Evolutionary conservation across 169 alveolate genomes (phyloP), one percentile per base, ranked within the genome.

Genomic region (Plasmodium falciparum): DNA sequence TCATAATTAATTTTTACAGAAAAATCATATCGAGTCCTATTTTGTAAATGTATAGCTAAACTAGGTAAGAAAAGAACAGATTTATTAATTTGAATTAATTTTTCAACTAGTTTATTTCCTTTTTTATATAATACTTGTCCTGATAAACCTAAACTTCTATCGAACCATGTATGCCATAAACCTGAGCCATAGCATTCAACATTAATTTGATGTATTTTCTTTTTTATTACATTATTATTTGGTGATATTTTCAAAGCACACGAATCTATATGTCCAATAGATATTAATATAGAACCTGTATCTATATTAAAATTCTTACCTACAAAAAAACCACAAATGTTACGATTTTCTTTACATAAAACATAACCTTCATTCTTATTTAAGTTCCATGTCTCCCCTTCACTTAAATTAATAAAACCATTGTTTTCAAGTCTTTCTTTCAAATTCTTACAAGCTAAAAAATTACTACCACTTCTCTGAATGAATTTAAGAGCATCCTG

Each of bases 91-190:
- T 95, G 96, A 74, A 98, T 91, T 45, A 97, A 61, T 91, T 94
- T 94, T 76, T 97, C 98, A 58, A 89, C 91, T 1, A 93, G 88
- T 13, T 65, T 69, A 59, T 94, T 91, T n/a, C 95, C 95, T 43
- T 95, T 94, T 50, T 95, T 93, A 63, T 94, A 96, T 7, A 98
- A 95, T 20, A 98, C 98, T 90, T 97, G 95, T 17, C 99, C 99
- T 17, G 99, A 99, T 7, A 98, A 59, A 9, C 99, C 98, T 13
- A 98, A 92, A 75, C 98, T 99, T 86, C 99, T 95, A 69, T 98
- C 99, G 90, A 98, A 95, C 99, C 99, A 98, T 8, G 99, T 97
- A 70, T 98, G 98, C 99, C 99, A 98, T 17, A 98, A 94, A 11
- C 99, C 99, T 11, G 99, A 99, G 2, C 99, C 99, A 94, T 98